Evolutionary conservation across 2,329 filamentous ascomycete species (phyloP).

Genomic region (Talaromyces sp.): DNA sequence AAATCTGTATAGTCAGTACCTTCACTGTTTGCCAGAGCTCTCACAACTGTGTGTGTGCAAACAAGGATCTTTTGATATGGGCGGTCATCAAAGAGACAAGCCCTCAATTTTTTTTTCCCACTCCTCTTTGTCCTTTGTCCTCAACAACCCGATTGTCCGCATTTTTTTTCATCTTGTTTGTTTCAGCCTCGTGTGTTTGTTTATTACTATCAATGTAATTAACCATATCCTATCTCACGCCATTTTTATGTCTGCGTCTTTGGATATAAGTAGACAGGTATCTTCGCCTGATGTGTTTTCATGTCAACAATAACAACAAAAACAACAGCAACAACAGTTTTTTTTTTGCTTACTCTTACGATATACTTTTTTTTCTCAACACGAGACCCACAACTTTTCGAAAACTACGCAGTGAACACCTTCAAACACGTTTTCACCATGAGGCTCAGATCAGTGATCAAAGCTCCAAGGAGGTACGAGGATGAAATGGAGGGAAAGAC

Average conservation of each 20-base stretch:
- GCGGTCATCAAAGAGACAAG: not conserved
- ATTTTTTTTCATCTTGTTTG: not conserved
- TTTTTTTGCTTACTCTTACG: not conserved
- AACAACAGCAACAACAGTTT: too few relatives aligned
- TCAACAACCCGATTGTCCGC: not conserved
- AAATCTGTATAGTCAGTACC: not conserved
- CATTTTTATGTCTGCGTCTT: not conserved
- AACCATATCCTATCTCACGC: not conserved
- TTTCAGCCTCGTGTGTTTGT: not conserved
- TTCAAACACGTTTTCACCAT: constrained; percentile 17
- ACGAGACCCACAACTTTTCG: not conserved
- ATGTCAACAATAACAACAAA: not conserved
- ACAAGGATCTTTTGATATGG: not conserved
- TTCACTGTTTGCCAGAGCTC: not conserved
- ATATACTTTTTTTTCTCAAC: not conserved
- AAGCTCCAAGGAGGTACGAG: constrained; percentile 23
- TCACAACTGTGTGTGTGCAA: not conserved
- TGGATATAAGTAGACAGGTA: not conserved
- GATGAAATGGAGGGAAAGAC: constrained; percentile 21
- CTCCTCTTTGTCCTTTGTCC: not conserved
- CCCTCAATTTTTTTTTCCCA: not conserved
- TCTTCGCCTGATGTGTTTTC: not conserved
- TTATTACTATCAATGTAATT: not conserved
- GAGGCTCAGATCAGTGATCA: constrained; percentile 30
- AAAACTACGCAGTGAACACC: not conserved